A percentile compares a stretch with the other conserved stretches of the same genome.
Evolutionary conservation across 2,329 filamentous ascomycete species (phyloP).

Genomic region (Ophiosphaerella herpotricha): DNA sequence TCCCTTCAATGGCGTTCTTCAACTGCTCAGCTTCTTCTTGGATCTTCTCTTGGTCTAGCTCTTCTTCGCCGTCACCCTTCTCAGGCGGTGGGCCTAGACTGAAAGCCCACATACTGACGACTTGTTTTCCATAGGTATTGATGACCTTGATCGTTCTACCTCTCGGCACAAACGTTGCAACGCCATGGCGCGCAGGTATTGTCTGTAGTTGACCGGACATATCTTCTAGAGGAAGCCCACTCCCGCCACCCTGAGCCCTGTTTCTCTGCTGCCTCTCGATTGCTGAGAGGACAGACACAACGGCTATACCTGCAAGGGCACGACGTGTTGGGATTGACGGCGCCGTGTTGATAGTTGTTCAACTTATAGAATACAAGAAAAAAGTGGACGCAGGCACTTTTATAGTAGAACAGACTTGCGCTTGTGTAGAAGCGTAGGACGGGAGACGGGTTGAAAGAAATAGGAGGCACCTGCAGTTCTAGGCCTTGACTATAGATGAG

Average conservation of each 20-base stretch:
- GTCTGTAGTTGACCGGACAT: constrained; percentile 51
- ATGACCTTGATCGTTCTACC: constrained; percentile 56
- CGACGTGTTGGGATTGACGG: constrained; percentile 36
- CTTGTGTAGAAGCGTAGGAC: neutral
- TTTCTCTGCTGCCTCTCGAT: constrained; percentile 39
- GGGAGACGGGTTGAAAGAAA: constrained; percentile 5
- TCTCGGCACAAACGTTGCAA: constrained; percentile 56
- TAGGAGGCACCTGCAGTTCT: constrained; percentile 7
- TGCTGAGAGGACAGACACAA: constrained; percentile 39
- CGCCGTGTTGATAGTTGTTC: constrained; percentile 30
- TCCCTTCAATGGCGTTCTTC: constrained; percentile 23
- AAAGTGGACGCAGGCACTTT: constrained; percentile 1
- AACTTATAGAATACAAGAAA: constrained; percentile 5
- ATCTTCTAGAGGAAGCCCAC: constrained; percentile 26
- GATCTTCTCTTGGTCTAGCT: constrained; percentile 32
- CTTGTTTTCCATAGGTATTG: constrained; percentile 57
- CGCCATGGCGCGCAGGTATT: constrained; percentile 56
- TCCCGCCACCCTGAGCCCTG: constrained; percentile 9
- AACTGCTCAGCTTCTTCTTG: constrained; percentile 29
- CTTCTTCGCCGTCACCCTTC: constrained; percentile 33
- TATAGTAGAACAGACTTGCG: neutral
- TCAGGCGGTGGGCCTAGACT: constrained; percentile 52
- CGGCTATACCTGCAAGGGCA: constrained; percentile 42
- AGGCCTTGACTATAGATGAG: constrained; percentile 9
- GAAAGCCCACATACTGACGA: constrained; percentile 57